Evolutionary conservation across 345 rosid genomes (phyloP).

Genomic region (Acer campestre): DNA sequence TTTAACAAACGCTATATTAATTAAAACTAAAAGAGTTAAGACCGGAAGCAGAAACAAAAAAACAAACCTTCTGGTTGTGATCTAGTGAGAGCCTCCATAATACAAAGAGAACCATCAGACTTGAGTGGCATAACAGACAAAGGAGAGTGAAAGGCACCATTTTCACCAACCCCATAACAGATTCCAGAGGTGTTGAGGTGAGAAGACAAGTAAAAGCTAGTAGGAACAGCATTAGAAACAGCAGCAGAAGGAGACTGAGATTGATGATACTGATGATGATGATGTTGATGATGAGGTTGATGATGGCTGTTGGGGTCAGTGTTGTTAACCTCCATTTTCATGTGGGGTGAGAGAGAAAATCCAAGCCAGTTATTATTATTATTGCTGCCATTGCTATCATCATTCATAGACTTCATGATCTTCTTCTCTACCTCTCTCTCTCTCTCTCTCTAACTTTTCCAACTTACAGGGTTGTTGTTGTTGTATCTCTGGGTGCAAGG

Average conservation of each 20-base stretch:
- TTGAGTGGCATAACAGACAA: constrained; percentile 77
- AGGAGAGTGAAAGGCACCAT: constrained; percentile 52
- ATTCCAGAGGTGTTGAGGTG: constrained; percentile 37
- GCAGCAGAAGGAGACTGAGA: constrained; percentile 23
- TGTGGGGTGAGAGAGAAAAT: constrained; percentile 72
- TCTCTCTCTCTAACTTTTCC: constrained; percentile 15
- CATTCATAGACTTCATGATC: constrained; percentile 51
- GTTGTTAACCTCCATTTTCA: constrained; percentile 66
- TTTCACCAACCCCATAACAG: constrained; percentile 45
- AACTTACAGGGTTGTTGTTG: constrained; percentile 3
- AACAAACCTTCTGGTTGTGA: constrained; percentile 61
- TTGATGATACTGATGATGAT: constrained; percentile 18
- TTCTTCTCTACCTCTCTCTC: constrained; percentile 25
- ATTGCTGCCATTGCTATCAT: constrained; percentile 37
- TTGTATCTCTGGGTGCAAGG: constrained; percentile 24
- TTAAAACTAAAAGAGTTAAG: background rate
- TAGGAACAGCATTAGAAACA: constrained; percentile 35
- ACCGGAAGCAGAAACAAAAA: background rate
- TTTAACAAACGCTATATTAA: background rate
- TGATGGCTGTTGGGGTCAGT: constrained; percentile 30
- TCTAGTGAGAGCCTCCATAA: constrained; percentile 69
- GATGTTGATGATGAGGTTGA: constrained; percentile 34
- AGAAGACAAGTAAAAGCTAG: constrained; percentile 44
- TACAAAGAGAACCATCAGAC: constrained; percentile 80
- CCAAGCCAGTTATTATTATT: constrained; percentile 58